A percentile compares a stretch with the other conserved stretches of the same genome.
phyloP scores from a whole-genome alignment of 129 eudicot genomes.

The Flaveria sonorensis region DNA sequence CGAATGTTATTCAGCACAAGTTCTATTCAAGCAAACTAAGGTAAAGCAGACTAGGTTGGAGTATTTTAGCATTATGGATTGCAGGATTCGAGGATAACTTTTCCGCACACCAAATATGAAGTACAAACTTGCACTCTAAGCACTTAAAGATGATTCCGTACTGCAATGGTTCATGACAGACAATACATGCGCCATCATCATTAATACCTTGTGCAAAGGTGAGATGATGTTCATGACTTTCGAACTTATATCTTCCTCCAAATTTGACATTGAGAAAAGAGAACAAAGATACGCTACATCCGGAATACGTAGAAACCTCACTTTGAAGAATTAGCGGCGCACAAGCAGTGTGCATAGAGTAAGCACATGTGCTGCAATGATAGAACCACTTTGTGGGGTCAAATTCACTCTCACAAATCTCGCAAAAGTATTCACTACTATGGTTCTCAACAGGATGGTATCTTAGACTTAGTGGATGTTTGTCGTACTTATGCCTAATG shows the following conservation, averaged over 20 bases:
- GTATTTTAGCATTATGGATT: not conserved
- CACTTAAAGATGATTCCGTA: not conserved
- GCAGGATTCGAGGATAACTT: too few species aligned
- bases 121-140: not conserved
- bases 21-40: too few species aligned
- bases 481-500: slow-evolving; percentile 1
- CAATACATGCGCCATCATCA: not conserved
- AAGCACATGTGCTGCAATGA: not conserved
- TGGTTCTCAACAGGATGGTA: slow-evolving; percentile 22
- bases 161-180: not conserved
- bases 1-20: too few species aligned
- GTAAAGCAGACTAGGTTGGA: not conserved
- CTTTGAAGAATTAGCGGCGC: not conserved
- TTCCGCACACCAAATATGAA: not conserved
- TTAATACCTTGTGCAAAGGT: slow-evolving; percentile 2
- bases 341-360: not conserved
- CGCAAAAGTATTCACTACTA: slow-evolving; percentile 7
- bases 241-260: not conserved
- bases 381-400: slow-evolving; percentile 18
- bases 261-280: slow-evolving; percentile 1
- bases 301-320: not conserved
- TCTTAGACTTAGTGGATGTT: slow-evolving; percentile 6
- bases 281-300: not conserved
- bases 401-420: slow-evolving; percentile 14
- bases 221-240: not conserved